These are phyloP conservation scores for Fagopyrum homotropicum DNA, from an alignment of 148 eudicot species.

Conservation along the genomic window DNA sequence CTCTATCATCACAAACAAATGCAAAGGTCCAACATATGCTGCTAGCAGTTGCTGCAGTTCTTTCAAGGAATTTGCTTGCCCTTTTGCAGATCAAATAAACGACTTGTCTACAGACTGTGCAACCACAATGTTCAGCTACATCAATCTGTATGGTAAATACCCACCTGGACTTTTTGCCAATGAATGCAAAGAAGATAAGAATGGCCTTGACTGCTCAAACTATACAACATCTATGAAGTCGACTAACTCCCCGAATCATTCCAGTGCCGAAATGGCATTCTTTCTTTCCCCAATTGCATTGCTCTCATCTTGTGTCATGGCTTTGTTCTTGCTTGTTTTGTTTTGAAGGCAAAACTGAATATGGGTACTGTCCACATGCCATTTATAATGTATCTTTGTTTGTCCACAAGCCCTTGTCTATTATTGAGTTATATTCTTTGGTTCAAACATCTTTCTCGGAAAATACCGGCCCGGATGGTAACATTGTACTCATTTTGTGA, in stretches of 20 bases:
- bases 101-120: constrained; percentile 47
- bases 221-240: background rate
- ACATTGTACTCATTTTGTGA: background rate
- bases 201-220: constrained; percentile 46
- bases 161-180: constrained; percentile 70
- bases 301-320: background rate
- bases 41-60: constrained; percentile 37
- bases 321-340: background rate
- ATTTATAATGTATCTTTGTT: background rate
- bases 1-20: constrained; percentile 72
- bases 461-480: background rate
- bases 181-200: constrained; percentile 45
- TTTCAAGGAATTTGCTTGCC: constrained; percentile 56
- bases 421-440: constrained; percentile 6
- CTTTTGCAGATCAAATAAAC: constrained; percentile 29
- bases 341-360: background rate
- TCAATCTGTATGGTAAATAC: constrained; percentile 61
- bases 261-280: background rate
- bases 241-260: background rate
- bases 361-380: background rate
- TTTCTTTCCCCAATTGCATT: background rate
- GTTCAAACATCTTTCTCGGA: background rate
- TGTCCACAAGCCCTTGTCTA: background rate
- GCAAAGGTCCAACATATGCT: constrained; percentile 71
- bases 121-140: constrained; percentile 68